A percentile compares a stretch with the other conserved stretches of the same genome.
phyloP scores from a whole-genome alignment of 768 basidiomycete genomes.

The Serendipita sp. region DNA sequence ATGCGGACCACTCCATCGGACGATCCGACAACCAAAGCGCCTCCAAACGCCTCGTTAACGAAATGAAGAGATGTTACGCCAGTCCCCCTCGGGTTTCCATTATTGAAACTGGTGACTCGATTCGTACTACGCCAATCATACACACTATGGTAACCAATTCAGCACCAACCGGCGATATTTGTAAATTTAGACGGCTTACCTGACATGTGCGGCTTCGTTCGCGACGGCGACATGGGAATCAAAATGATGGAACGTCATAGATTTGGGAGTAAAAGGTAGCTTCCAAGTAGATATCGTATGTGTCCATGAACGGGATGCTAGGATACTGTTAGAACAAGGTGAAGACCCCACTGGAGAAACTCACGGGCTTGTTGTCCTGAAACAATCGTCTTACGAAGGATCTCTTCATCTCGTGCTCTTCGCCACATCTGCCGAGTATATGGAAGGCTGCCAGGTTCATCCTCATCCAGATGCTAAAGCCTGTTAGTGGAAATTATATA shows the following conservation, averaged over 20 bases:
- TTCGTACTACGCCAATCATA: conserved; percentile 86
- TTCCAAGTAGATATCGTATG: conserved; percentile 49
- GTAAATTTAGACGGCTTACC: conserved; percentile 31
- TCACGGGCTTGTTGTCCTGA: conserved; percentile 63
- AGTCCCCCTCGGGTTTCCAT: conserved; percentile 68
- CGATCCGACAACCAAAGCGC: conserved; percentile 74
- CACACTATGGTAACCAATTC: conserved; percentile 35
- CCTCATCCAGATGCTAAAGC: conserved; percentile 72
- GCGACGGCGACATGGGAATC: conserved; percentile 77
- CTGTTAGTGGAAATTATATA: not conserved
- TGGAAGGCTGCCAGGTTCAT: conserved; percentile 85
- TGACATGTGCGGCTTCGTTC: conserved; percentile 69
- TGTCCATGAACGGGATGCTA: conserved; percentile 57
- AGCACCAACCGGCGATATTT: not conserved
- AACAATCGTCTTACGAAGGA: conserved; percentile 47
- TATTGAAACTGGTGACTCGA: conserved; percentile 63
- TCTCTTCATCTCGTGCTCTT: conserved; percentile 73
- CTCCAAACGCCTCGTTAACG: conserved; percentile 90
- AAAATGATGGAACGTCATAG: conserved; percentile 76
- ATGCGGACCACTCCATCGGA: conserved; percentile 86
- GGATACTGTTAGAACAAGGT: conserved; percentile 5
- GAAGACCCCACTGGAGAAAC: conserved; percentile 14
- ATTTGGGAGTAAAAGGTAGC: conserved; percentile 45
- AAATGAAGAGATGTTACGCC: conserved; percentile 78
- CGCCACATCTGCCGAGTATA: conserved; percentile 96